Conservation (phyloP, 2,329 filamentous ascomycete species). For the Whalleya microplaca region DNA sequence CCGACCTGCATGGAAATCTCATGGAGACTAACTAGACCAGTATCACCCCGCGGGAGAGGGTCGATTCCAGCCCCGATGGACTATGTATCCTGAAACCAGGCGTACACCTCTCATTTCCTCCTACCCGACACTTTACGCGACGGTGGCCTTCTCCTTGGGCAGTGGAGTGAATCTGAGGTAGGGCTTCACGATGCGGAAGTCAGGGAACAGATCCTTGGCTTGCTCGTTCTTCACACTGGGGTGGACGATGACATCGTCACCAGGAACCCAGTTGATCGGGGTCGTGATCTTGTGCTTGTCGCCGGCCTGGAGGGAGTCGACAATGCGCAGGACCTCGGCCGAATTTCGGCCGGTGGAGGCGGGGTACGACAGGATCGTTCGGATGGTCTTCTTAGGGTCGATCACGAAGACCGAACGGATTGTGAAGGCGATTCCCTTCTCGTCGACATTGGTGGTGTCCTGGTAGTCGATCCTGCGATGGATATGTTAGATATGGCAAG, state of each 20-base stretch:
- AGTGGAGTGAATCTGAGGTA: conserved; percentile 76
- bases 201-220: conserved; percentile 85
- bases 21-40: neutral
- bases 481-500: neutral
- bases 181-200: conserved; percentile 70
- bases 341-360: conserved; percentile 87
- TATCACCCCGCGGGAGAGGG: neutral
- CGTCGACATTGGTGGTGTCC: conserved; percentile 79
- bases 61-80: conserved; percentile 7
- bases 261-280: conserved; percentile 87
- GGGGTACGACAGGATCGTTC: conserved; percentile 89
- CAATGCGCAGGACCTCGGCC: conserved; percentile 75
- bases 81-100: neutral
- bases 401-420: conserved; percentile 96
- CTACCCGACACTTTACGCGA: conserved; percentile 29
- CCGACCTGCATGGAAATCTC: neutral
- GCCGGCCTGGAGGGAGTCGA: conserved; percentile 79
- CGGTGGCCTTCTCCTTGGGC: conserved; percentile 55
- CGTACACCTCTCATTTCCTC: neutral
- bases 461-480: conserved; percentile 70
- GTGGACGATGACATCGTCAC: conserved; percentile 91
- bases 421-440: conserved; percentile 86
- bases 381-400: conserved; percentile 91
- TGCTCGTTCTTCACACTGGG: conserved; percentile 81
- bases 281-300: conserved; percentile 89